Evolutionary conservation across 106 monocot species (phyloP).

Genomic region (Gastrodia elata): DNA sequence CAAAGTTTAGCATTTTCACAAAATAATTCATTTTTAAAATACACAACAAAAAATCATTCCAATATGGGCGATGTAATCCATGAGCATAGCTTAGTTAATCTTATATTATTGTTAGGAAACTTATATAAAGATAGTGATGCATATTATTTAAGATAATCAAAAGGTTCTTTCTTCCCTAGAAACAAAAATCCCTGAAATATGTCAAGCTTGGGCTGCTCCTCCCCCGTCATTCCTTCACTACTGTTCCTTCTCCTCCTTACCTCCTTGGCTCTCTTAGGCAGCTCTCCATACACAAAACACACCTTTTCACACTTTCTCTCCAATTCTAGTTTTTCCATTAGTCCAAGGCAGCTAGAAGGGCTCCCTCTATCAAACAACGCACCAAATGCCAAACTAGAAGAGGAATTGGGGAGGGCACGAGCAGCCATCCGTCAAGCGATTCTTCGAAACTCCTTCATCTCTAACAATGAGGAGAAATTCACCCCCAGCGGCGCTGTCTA

Average conservation of each 20-base stretch:
- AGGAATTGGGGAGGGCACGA: conserved; percentile 42
- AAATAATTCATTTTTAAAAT: no score
- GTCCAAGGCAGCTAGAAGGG: neutral
- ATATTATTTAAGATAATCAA: neutral
- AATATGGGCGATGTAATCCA: no score
- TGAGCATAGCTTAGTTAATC: no score
- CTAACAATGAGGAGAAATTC: conserved; percentile 20
- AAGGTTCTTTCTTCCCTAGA: neutral
- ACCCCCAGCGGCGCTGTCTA: conserved; percentile 48
- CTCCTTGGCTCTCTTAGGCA: neutral
- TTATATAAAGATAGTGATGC: neutral
- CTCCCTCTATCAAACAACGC: neutral
- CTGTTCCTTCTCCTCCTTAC: conserved; percentile 5
- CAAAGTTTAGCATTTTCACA: no score
- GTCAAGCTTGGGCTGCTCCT: neutral
- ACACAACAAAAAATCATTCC: no score
- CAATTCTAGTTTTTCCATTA: neutral
- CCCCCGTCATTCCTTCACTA: neutral
- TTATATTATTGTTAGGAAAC: no score
- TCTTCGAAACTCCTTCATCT: neutral
- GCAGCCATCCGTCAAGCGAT: conserved; percentile 41
- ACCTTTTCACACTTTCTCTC: neutral
- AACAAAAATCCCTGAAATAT: neutral
- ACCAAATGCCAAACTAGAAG: no score
- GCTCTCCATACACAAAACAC: neutral